Evolutionary conservation across 1,284 basidiomycete species (phyloP).

Genomic region (Athelia psychrophila): DNA sequence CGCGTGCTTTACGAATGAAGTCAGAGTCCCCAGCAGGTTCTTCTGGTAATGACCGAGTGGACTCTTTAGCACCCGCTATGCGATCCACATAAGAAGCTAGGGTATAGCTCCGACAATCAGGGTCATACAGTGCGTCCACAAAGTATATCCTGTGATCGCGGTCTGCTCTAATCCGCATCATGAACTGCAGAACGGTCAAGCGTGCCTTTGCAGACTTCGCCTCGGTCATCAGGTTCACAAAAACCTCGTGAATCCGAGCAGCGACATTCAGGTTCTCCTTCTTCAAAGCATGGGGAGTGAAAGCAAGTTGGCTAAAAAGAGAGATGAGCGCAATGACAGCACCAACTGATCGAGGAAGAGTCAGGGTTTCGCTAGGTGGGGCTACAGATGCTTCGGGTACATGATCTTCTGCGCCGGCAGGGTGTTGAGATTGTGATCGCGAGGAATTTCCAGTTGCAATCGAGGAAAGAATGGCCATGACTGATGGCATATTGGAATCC

Average conservation of each 20-base stretch:
- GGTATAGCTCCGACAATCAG: conserved; percentile 46
- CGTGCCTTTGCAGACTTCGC: conserved; percentile 63
- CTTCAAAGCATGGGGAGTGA: conserved; percentile 56
- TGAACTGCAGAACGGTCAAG: conserved; percentile 80
- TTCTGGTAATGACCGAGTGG: neutral
- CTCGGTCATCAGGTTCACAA: conserved; percentile 42
- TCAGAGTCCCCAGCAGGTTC: conserved; percentile 27
- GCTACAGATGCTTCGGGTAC: conserved; percentile 25
- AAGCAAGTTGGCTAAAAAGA: conserved; percentile 67
- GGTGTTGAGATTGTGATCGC: conserved; percentile 52
- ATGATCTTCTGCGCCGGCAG: conserved; percentile 23
- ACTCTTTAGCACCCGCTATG: conserved; percentile 14
- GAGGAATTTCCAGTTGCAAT: conserved; percentile 49
- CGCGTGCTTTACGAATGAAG: conserved; percentile 39
- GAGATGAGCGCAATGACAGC: conserved; percentile 64
- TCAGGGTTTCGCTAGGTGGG: conserved; percentile 21
- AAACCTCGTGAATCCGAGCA: conserved; percentile 45
- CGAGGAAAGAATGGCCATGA: conserved; percentile 63
- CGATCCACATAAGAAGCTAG: conserved; percentile 58
- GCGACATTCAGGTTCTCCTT: conserved; percentile 46
- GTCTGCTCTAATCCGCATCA: conserved; percentile 89
- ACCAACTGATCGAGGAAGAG: conserved; percentile 45
- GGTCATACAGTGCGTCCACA: conserved; percentile 45
- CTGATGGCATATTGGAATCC: conserved; percentile 49
- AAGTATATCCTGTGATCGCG: conserved; percentile 89